Conservation (phyloP, 2,329 filamentous ascomycete genomes). For the Exophiala sp. region DNA sequence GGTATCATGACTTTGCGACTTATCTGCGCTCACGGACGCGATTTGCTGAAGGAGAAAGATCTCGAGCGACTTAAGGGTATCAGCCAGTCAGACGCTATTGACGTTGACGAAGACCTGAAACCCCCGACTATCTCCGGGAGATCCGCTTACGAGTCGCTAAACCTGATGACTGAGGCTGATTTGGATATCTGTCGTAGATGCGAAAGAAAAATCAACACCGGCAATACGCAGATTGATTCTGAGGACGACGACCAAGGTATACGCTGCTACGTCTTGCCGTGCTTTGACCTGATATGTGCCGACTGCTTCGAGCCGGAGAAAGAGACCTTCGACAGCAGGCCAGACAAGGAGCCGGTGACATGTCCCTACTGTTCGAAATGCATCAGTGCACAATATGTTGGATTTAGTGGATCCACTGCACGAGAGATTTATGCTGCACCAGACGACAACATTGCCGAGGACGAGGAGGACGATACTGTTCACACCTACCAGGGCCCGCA, state of each 20-base stretch:
- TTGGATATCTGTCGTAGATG: slow-evolving; percentile 71
- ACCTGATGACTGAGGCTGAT: slow-evolving; percentile 77
- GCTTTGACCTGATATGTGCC: slow-evolving; percentile 80
- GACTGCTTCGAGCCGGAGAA: slow-evolving; percentile 64
- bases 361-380: slow-evolving; percentile 68
- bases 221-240: slow-evolving; percentile 52
- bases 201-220: slow-evolving; percentile 56
- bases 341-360: slow-evolving; percentile 46
- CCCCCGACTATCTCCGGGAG: slow-evolving; percentile 59
- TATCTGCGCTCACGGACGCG: slow-evolving; percentile 90
- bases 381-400: slow-evolving; percentile 63
- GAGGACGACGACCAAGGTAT: slow-evolving; percentile 51
- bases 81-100: slow-evolving; percentile 81
- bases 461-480: slow-evolving; percentile 31
- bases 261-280: slow-evolving; percentile 77
- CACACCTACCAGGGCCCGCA: slow-evolving; percentile 74
- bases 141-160: slow-evolving; percentile 81
- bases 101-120: slow-evolving; percentile 71
- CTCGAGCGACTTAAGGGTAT: slow-evolving; percentile 74
- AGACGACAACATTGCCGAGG: slow-evolving; percentile 54
- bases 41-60: slow-evolving; percentile 81
- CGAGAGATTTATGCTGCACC: slow-evolving; percentile 49
- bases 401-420: slow-evolving; percentile 60
- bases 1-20: slow-evolving; percentile 85
- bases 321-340: slow-evolving; percentile 48